Evolutionary conservation across 1,284 basidiomycete species (phyloP).

Genomic region (Golubevia sp.): DNA sequence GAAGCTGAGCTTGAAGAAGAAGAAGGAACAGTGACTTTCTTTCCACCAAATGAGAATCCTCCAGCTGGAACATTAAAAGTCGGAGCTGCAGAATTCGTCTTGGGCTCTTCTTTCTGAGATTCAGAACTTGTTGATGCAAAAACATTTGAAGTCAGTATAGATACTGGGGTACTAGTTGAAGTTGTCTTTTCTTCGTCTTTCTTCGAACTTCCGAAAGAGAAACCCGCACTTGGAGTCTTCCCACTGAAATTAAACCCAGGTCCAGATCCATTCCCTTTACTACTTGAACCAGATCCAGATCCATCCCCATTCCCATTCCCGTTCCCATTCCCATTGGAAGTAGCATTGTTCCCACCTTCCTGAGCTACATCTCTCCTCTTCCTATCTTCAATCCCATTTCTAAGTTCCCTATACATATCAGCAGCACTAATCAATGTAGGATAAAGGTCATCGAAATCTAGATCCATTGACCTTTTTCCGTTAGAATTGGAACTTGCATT

Average conservation of each 20-base stretch:
- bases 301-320: neutral
- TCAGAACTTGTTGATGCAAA: neutral
- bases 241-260: conserved; percentile 1
- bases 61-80: conserved; percentile 6
- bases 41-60: conserved; percentile 14
- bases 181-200: neutral
- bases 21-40: conserved; percentile 14
- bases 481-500: too few species aligned
- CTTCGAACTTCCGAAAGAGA: neutral
- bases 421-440: too few species aligned
- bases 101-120: neutral
- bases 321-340: too few species aligned
- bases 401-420: too few species aligned
- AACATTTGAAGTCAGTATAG: neutral
- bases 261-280: conserved; percentile 1
- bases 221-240: conserved; percentile 5
- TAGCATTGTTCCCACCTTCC: too few species aligned
- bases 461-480: too few species aligned
- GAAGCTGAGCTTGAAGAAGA: conserved; percentile 1
- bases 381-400: too few species aligned
- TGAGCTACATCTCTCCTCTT: too few species aligned
- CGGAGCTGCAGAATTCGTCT: neutral
- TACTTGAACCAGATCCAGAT: conserved; percentile 9
- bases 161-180: neutral
- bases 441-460: too few species aligned